Base-by-base conservation (phyloP, 768 basidiomycete species). In the Mycena amicta region DNA sequence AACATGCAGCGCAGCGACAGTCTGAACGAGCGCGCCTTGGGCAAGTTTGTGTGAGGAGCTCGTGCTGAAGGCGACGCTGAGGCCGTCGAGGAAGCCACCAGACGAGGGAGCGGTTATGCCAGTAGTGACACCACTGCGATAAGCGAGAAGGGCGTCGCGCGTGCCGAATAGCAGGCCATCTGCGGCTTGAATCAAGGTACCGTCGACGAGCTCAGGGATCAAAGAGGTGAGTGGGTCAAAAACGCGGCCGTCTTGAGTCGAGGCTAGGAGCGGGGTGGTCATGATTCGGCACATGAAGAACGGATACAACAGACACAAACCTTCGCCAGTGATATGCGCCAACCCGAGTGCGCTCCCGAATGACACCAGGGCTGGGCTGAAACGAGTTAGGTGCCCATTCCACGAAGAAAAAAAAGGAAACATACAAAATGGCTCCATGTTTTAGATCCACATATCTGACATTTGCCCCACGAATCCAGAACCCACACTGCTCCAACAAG, bases 61-160 rank as follows among this genome's bases (percentile, higher is more conserved):
- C 1, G 83, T 79, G 20, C 80, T 80, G 70, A 92, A 87, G 12
- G 81, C 78, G 4, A 82, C 80, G 16, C 86, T 83, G 33, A 92
- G 67, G 0, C 93, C 93, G 0, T 76, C 70, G 30, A 91, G 67
- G 63, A 91, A 82, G 5, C 87, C 83, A 5, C 50, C 20, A 2
- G 83, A 77, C 5, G 72, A 67, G 0, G 92, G 93, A 0, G 86
- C 81, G 0, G 81, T 77, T 15, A 94, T 76, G 1, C 81, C 89
- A 1, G 79, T 81, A 2, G 90, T 91, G 2, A 95, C 88, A 3
- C 93, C 92, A 5, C 79, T 72, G 20, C 84, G 83, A 66, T 92
- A 90, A 0, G 92, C 90, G 39, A 25, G 30, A 6, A 37, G 39
- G 23, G 47, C 25, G 49, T 22, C 49, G 46, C 3, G 26, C 11